Evolutionary conservation across 768 basidiomycete species (phyloP).

Genomic region (Pleurotus eryngii): DNA sequence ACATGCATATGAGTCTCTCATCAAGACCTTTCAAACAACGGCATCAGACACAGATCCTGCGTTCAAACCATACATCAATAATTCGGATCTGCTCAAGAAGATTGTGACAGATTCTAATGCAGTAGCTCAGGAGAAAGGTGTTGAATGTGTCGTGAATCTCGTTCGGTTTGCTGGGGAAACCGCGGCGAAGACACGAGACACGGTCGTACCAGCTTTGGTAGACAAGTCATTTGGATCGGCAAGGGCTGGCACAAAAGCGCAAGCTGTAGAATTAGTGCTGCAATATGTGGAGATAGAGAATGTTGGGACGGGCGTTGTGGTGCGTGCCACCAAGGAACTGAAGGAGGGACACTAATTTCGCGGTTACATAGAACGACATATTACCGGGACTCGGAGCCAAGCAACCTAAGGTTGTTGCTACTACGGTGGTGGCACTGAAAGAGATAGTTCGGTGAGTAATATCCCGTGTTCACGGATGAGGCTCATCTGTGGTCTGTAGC

Average conservation of each 20-base stretch:
- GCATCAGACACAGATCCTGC: constrained; percentile 92
- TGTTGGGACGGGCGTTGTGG: constrained; percentile 80
- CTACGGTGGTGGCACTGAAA: constrained; percentile 70
- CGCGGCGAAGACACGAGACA: constrained; percentile 74
- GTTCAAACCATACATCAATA: constrained; percentile 85
- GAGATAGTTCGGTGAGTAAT: constrained; percentile 76
- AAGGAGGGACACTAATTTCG: constrained; percentile 20
- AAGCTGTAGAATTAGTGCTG: constrained; percentile 79
- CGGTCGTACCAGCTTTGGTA: constrained; percentile 85
- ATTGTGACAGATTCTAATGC: constrained; percentile 90
- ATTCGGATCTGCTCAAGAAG: constrained; percentile 77
- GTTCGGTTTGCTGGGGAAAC: constrained; percentile 92
- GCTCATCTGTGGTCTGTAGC: constrained; percentile 34
- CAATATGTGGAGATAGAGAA: constrained; percentile 96
- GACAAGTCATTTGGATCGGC: constrained; percentile 95
- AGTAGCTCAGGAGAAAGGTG: constrained; percentile 96
- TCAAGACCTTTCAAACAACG: constrained; percentile 83
- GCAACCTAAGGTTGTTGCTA: constrained; percentile 91
- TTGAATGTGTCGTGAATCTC: constrained; percentile 82
- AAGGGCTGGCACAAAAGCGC: constrained; percentile 84
- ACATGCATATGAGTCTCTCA: constrained; percentile 85
- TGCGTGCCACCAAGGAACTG: constrained; percentile 44
- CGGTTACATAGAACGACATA: constrained; percentile 57
- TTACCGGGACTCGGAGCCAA: constrained; percentile 86
- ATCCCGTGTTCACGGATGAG: background rate